phyloP scores from a whole-genome alignment of 2,329 filamentous ascomycete genomes.

The Aspergillus fischeri region DNA sequence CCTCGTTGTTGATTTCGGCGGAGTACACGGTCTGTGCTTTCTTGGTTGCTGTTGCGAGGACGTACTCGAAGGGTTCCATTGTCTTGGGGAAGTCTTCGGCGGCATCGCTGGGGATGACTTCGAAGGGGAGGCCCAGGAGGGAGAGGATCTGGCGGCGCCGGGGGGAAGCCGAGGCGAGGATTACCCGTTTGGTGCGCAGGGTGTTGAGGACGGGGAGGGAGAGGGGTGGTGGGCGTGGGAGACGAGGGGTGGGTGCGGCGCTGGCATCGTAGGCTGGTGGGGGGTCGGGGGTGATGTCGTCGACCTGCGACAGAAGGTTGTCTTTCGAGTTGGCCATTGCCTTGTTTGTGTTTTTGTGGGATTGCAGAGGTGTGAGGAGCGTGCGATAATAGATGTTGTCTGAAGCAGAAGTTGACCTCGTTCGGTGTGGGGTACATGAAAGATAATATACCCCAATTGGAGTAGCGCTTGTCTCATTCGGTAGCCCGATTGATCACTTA shows the following conservation, averaged over 20 bases:
- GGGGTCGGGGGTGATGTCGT: conserved; percentile 18
- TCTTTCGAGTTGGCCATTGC: conserved; percentile 30
- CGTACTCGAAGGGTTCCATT: conserved; percentile 83
- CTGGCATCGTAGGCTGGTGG: conserved; percentile 34
- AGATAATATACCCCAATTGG: neutral
- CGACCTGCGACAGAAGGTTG: conserved; percentile 16
- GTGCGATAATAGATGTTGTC: neutral
- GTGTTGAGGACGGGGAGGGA: conserved; percentile 73
- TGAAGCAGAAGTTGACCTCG: neutral
- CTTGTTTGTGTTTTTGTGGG: neutral
- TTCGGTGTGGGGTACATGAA: neutral
- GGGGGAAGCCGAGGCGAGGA: conserved; percentile 87
- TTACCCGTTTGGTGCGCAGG: conserved; percentile 73
- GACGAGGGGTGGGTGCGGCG: conserved; percentile 16
- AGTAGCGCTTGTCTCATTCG: neutral
- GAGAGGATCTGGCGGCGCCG: conserved; percentile 74
- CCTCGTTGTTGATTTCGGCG: conserved; percentile 53
- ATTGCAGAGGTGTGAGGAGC: neutral
- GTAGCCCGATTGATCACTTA: neutral
- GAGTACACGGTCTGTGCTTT: conserved; percentile 76
- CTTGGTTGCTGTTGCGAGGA: conserved; percentile 75
- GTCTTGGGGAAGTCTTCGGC: conserved; percentile 82
- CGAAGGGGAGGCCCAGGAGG: conserved; percentile 74
- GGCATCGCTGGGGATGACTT: conserved; percentile 77
- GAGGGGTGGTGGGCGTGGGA: conserved; percentile 54